Evolutionary conservation across 495 filamentous ascomycete species (phyloP), one percentile per base, ranked within the genome.

Genomic region (Aspergillus sclerotiicarbonarius): DNA sequence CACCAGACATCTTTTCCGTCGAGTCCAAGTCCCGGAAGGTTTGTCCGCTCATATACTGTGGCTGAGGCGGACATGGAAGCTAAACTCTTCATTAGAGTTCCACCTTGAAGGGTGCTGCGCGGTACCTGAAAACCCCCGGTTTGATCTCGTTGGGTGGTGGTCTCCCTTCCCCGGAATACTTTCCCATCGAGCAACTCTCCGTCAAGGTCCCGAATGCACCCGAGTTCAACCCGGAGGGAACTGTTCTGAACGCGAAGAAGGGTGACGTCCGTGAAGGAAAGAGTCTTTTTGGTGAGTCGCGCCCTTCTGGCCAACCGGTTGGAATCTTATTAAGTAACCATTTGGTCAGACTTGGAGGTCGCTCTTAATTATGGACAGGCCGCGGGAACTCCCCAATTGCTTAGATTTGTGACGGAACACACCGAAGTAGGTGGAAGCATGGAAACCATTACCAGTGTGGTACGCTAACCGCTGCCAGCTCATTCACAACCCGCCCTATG

Each of bases 141-240:
- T 60, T 89, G 51, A 93, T 98, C 69, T 94, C 90, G 6, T 85
- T 98, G 12, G 94, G 94, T 55, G 95, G 95, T 59, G 94, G 94
- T 3, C 79, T 98, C 32, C 94, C 94, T 9, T 91, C 89, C 30
- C 80, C 88, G 53, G 86, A 91, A 69, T 90, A 94, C 78, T 98
- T 98, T 68, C 95, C 94, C 41, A 84, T 93, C 62, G 83, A 90
- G 58, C 72, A 84, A 46, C 71, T 92, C 41, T 75, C 79, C 16
- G 59, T 90, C 67, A 89, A 89, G 67, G 84, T 92, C 20, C 89
- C 89, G 15, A 72, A 62, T 21, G 76, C 72, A 53, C 89, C 79
- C 21, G 80, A 84, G 56, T 96, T 95, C 71, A 82, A 84, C 8
- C 85, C 91, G 52, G 73, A 81, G 35, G 86, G 82, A 30, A 87